Evolutionary conservation across 176 grass and related monocot species (phyloP), one percentile per base, ranked within the genome.

Genomic region (Musa itinerans): DNA sequence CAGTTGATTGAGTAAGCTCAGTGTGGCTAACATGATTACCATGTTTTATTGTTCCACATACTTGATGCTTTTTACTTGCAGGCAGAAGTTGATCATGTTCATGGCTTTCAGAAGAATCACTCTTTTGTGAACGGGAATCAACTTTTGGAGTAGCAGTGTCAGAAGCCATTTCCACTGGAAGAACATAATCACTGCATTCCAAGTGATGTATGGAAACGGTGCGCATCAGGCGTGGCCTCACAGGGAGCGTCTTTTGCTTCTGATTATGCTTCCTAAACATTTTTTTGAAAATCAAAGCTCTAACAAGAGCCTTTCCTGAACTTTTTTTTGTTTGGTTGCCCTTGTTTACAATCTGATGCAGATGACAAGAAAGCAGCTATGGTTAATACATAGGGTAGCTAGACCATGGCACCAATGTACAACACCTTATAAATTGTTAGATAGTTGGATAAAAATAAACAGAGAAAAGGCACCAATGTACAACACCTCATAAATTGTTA

Each of bases 131-230:
- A 67, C 15, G 25, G 26, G 34, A 48, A 71, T 80, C 54, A 64
- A 26, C 66, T 57, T 78, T 81, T 69, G 85, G 83, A 48, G 70
- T 65, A 56, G 78, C 57, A 15, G 51, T 72, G 53, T 54, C 76
- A 10, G 68, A 50, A 86, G 50, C 76, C 10, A 52, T 14, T 65
- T 77, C 29, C 8, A 57, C 65, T 71, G 79, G 63, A 58, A 87
- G 73, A 86, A 95, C 81, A 91, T 95, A 83, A 53, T 86, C 83
- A 65, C 91, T 82, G 58, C 43, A 88, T 75, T 98, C 82, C 73
- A 85, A 76, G 79, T 89, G 92, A 82, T 98, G 90, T 80, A 98
- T 91, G 0, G 94, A 98, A 83, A 87, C 74, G 12, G 90, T 98
- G 11, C 90, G 90, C 22, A 89, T 52, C 19, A 98, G 84, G 69